These are phyloP conservation scores for Bocquillonia castaneifolia DNA, from an alignment of 441 rosid genomes.

Conservation along the genomic window DNA sequence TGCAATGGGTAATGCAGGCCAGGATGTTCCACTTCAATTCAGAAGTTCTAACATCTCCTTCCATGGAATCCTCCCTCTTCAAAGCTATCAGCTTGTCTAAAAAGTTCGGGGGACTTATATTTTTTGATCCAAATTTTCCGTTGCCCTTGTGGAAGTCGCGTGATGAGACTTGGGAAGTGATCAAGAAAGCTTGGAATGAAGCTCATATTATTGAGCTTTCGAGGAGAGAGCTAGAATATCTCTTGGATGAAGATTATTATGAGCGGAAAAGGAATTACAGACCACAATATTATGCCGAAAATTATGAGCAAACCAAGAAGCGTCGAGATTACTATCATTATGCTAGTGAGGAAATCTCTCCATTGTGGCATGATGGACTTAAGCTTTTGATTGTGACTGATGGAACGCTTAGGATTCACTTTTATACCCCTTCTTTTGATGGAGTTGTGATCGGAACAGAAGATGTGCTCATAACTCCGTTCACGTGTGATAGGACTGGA, in stretches of 20 bases:
- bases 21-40: constrained; percentile 81
- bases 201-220: constrained; percentile 77
- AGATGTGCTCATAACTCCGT: constrained; percentile 79
- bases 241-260: constrained; percentile 68
- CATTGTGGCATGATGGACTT: constrained; percentile 76
- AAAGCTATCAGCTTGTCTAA: constrained; percentile 66
- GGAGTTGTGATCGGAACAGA: constrained; percentile 78
- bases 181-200: constrained; percentile 63
- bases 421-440: constrained; percentile 62
- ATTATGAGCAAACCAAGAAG: constrained; percentile 56
- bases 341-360: constrained; percentile 63
- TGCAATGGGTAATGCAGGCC: constrained; percentile 47
- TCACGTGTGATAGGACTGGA: constrained; percentile 90
- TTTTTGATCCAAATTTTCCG: constrained; percentile 80
- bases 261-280: constrained; percentile 54
- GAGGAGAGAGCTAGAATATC: constrained; percentile 77
- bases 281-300: constrained; percentile 78
- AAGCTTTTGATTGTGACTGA: constrained; percentile 76
- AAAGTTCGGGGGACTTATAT: constrained; percentile 67
- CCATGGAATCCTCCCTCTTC: constrained; percentile 49
- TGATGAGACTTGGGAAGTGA: constrained; percentile 54
- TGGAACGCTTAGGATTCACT: constrained; percentile 81
- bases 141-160: constrained; percentile 75
- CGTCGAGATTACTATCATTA: constrained; percentile 67
- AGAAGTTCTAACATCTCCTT: constrained; percentile 59